These are phyloP conservation scores for Claviceps lovelessii DNA, from an alignment of 2,329 filamentous ascomycete genomes.

Conservation along the genomic window DNA sequence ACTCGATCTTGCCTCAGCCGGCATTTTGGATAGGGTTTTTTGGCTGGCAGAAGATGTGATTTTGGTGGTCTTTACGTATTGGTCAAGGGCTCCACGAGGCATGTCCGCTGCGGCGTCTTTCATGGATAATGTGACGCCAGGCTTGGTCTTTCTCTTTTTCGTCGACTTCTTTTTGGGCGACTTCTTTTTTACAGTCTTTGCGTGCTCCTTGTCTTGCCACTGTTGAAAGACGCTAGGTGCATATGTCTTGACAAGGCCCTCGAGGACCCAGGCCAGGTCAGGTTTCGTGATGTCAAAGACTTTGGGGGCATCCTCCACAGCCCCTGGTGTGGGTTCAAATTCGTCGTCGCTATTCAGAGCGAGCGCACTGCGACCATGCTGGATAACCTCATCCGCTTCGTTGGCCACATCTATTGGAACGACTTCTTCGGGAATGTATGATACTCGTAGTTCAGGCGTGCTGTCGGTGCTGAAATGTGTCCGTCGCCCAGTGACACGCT, in stretches of 20 bases:
- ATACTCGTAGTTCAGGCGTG: constrained; percentile 62
- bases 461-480: constrained; percentile 61
- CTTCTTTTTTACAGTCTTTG: constrained; percentile 11
- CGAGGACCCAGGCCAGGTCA: constrained; percentile 32
- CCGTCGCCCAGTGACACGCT: constrained; percentile 52
- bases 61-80: constrained; percentile 29
- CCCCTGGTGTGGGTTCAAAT: constrained; percentile 26
- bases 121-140: constrained; percentile 6
- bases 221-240: constrained; percentile 13
- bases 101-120: constrained; percentile 7
- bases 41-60: background rate
- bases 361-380: constrained; percentile 36
- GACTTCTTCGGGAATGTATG: constrained; percentile 61
- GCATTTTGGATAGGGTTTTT: background rate
- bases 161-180: constrained; percentile 8
- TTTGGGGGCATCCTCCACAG: constrained; percentile 16
- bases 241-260: constrained; percentile 17
- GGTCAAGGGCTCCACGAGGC: constrained; percentile 23
- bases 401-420: constrained; percentile 62
- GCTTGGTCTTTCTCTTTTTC: constrained; percentile 11
- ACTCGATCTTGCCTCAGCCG: constrained; percentile 3
- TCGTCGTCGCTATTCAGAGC: constrained; percentile 56
- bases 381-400: constrained; percentile 50
- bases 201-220: constrained; percentile 14
- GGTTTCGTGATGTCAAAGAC: constrained; percentile 51